Base-by-base conservation (phyloP, 2,329 filamentous ascomycete genomes). In the Phaeoacremonium minimum region DNA sequence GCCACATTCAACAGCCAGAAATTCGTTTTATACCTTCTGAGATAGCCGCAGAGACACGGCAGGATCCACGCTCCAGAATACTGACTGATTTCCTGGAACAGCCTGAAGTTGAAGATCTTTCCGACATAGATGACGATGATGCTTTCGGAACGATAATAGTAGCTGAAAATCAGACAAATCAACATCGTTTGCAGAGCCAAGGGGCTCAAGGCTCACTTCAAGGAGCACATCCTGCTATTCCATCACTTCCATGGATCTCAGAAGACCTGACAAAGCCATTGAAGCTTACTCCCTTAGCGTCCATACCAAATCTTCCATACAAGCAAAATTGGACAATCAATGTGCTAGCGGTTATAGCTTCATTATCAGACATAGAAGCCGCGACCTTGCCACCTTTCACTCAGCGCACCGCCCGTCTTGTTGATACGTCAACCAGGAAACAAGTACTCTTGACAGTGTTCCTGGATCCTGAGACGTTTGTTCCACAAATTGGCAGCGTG, bases 291-390 rank as follows among this genome's bases (percentile, higher is more conserved):
- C 60, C 61, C 4, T 58, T 78, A 11, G 61, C 61, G 32, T 58
- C 65, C 6, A 69, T 78, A 33, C 69, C 73, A 0, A 57, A 66
- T 41, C 62, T 78, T 1, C 73, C 73, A 2, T 77, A 73, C 53
- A 67, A 68, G 36, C 72, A 77, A 40, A 78, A 78, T 48, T 79
- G 73, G 73, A 69, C 68, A 31, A 65, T 71, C 51, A 77, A 77
- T 42, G 57, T 75, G 6, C 64, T 79, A 4, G 71, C 63, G 37
- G 60, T 78, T n/a, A 42, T 77, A 4, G 54, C 59, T 1, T 63
- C 64, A 2, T 53, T 77, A 4, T 71, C 68, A 0, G 60, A 56
- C 1, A 53, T 75, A 13, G 68, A 76, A 40, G 59, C 72, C 2
- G 71, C 68, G 0, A 59, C 65, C 4, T 56, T 77, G 6, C 68